Percentiles rank a stretch among this genome's conserved stretches.
Evolutionary conservation across 345 rosid genomes (phyloP).

Genomic region (Iberis pinnata): DNA sequence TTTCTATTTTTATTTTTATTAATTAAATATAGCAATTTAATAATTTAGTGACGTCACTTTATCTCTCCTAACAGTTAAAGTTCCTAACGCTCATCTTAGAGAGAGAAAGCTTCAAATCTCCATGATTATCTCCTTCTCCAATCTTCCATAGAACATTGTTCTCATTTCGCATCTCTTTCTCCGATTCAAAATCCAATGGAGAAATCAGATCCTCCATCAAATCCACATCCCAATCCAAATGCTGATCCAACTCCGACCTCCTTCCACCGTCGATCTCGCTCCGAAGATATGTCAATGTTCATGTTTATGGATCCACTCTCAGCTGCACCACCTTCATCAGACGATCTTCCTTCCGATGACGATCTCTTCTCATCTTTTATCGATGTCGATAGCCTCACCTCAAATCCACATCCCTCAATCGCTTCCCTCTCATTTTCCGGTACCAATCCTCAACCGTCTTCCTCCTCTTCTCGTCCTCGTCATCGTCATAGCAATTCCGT

Average conservation of each 20-base stretch:
- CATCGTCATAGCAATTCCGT: slow-evolving; percentile 62
- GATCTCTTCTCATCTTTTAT: slow-evolving; percentile 60
- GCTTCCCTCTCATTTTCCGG: slow-evolving; percentile 3
- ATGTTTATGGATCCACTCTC: slow-evolving; percentile 48
- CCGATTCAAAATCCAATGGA: slow-evolving; percentile 14
- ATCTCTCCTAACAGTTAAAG: slow-evolving; percentile 20
- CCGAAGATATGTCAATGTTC: slow-evolving; percentile 45
- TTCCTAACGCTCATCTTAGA: not conserved
- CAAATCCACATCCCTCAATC: slow-evolving; percentile 23
- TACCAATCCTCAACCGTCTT: slow-evolving; percentile 1
- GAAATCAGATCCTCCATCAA: slow-evolving; percentile 19
- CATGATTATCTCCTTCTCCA: slow-evolving; percentile 1
- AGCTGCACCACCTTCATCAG: slow-evolving; percentile 37
- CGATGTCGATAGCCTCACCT: slow-evolving; percentile 42
- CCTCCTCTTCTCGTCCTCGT: slow-evolving; percentile 27
- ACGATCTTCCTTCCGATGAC: slow-evolving; percentile 51
- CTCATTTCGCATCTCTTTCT: not conserved
- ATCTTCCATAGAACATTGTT: not conserved
- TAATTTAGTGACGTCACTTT: slow-evolving; percentile 27
- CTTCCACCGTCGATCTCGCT: slow-evolving; percentile 55
- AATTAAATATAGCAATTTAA: slow-evolving; percentile 1
- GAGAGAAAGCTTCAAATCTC: slow-evolving; percentile 22
- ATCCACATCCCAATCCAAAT: slow-evolving; percentile 18
- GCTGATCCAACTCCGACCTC: slow-evolving; percentile 6
- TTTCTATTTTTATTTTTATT: not conserved